phyloP scores from a whole-genome alignment of 768 basidiomycete genomes.

The Tulasnella sp. region DNA sequence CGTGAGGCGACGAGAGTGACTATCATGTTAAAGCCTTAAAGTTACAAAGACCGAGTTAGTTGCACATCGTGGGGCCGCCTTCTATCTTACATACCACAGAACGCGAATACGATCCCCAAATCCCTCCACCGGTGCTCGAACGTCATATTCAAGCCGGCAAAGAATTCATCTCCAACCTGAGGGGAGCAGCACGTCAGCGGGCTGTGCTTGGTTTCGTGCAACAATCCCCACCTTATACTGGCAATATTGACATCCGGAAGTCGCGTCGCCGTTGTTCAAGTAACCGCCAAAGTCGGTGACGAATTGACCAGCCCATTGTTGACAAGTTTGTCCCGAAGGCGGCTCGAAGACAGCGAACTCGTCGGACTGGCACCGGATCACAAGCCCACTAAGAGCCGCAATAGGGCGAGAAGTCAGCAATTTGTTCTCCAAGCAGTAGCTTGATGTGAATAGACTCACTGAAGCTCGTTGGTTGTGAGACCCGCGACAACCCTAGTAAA shows the following conservation, averaged over 20 bases:
- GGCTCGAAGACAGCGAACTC: constrained; percentile 69
- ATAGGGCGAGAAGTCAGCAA: not conserved
- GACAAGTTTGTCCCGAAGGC: constrained; percentile 63
- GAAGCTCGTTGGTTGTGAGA: constrained; percentile 68
- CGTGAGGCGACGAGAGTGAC: constrained; percentile 48
- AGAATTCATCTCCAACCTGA: constrained; percentile 59
- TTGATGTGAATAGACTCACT: constrained; percentile 24
- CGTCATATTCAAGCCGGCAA: constrained; percentile 52
- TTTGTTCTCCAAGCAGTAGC: not conserved
- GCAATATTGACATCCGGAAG: constrained; percentile 59
- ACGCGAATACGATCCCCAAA: constrained; percentile 53
- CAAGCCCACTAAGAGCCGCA: constrained; percentile 34
- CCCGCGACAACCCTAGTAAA: constrained; percentile 61
- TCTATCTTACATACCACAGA: constrained; percentile 36
- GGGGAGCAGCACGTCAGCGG: constrained; percentile 2
- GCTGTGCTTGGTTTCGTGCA: not conserved
- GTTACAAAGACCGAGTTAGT: not conserved
- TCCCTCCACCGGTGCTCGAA: constrained; percentile 59
- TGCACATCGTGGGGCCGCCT: not conserved
- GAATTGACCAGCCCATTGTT: constrained; percentile 59
- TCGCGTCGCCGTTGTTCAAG: constrained; percentile 54
- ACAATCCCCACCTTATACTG: constrained; percentile 36
- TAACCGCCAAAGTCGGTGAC: constrained; percentile 57
- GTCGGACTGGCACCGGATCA: constrained; percentile 49
- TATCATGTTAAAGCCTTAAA: constrained; percentile 56